A percentile compares a stretch with the other conserved stretches of the same genome.
Conservation (phyloP, 2,329 filamentous ascomycete genomes). For the Raffaelea albimanens region DNA sequence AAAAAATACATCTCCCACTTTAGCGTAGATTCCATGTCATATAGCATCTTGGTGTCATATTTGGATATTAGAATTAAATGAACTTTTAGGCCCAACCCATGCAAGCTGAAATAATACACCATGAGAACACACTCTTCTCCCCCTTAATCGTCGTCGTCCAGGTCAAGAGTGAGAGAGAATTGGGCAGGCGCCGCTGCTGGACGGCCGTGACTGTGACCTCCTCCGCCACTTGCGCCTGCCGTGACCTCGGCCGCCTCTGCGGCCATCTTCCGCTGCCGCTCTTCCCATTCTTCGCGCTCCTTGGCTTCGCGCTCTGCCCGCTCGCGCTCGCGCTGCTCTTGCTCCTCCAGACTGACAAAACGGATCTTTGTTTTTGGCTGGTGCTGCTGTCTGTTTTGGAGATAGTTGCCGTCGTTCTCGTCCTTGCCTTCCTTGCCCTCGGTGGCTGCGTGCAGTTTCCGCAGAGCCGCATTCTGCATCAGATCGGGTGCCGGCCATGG, state of each 20-base stretch:
- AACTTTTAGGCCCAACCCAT: too few relatives aligned
- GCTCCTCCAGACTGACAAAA: constrained; percentile 32
- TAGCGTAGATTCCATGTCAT: too few relatives aligned
- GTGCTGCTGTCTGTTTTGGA: constrained; percentile 31
- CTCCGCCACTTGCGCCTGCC: constrained; percentile 16
- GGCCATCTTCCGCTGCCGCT: constrained; percentile 33
- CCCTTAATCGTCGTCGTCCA: constrained; percentile 11
- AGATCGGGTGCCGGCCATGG: constrained; percentile 69
- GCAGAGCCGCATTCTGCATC: constrained; percentile 60
- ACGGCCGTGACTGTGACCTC: background rate
- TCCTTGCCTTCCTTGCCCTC: background rate
- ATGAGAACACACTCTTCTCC: too few relatives aligned
- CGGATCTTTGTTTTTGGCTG: constrained; percentile 43
- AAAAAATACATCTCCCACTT: too few relatives aligned
- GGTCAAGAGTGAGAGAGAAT: constrained; percentile 12
- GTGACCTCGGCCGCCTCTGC: constrained; percentile 30
- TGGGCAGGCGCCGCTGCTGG: constrained; percentile 8
- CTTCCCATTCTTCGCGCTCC: constrained; percentile 32
- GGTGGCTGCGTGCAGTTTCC: constrained; percentile 47
- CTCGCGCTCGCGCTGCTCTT: constrained; percentile 44
- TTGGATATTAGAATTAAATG: too few relatives aligned
- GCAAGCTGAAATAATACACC: too few relatives aligned
- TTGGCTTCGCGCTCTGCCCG: constrained; percentile 27
- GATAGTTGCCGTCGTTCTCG: background rate
- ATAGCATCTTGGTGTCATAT: too few relatives aligned